These are phyloP conservation scores for Drechslerella dactyloides DNA, from an alignment of 2,329 filamentous ascomycete genomes.

Conservation along the genomic window DNA sequence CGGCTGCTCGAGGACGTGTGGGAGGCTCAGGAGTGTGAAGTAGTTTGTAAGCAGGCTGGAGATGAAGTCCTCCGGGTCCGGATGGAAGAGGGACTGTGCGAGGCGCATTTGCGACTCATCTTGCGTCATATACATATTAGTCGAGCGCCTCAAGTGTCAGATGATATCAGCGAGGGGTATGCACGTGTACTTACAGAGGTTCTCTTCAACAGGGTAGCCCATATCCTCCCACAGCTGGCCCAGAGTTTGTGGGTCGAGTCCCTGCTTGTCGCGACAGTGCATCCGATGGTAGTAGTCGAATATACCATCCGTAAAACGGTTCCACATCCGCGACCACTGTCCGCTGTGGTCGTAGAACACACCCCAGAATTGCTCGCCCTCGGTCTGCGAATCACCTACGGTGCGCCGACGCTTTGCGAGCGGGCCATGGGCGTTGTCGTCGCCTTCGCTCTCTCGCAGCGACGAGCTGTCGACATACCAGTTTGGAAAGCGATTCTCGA, in stretches of 20 bases:
- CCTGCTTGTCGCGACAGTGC: constrained; percentile 30
- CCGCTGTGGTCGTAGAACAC: constrained; percentile 31
- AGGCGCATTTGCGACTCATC: constrained; percentile 45
- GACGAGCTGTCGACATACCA: constrained; percentile 39
- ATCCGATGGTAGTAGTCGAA: constrained; percentile 38
- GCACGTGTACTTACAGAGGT: constrained; percentile 35
- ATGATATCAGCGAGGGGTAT: not conserved
- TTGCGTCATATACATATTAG: constrained; percentile 7
- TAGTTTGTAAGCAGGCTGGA: constrained; percentile 46
- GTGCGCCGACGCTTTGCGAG: constrained; percentile 38
- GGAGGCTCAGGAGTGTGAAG: constrained; percentile 31
- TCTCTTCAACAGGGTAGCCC: constrained; percentile 42
- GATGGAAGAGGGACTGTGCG: constrained; percentile 42
- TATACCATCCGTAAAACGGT: constrained; percentile 33
- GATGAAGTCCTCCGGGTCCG: constrained; percentile 44
- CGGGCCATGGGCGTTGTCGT: constrained; percentile 23
- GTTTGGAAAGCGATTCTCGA: constrained; percentile 32
- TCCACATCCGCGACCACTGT: constrained; percentile 46
- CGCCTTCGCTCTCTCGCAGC: constrained; percentile 20
- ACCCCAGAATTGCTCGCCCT: constrained; percentile 34
- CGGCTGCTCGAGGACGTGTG: constrained; percentile 29
- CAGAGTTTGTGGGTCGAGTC: constrained; percentile 39
- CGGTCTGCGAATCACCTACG: constrained; percentile 24
- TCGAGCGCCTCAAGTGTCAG: constrained; percentile 1
- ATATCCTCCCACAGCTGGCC: constrained; percentile 49